phyloP scores from a whole-genome alignment of 1,284 basidiomycete species.

The Ustilago loliicola region DNA sequence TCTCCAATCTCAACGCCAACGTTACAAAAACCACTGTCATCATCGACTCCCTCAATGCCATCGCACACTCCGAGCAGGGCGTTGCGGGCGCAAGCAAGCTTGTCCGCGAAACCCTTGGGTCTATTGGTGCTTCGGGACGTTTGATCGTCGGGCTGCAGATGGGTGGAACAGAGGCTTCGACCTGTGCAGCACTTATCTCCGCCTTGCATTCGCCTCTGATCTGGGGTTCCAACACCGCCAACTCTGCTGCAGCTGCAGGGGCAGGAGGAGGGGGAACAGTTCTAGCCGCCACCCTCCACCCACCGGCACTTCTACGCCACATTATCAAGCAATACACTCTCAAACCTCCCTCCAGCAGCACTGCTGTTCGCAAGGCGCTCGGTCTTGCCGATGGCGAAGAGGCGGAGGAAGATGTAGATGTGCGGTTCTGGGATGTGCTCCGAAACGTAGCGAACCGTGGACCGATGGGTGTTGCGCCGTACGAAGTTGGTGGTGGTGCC shows the following conservation, averaged over 20 bases:
- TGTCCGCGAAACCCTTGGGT: conserved; percentile 28
- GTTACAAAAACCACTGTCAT: conserved; percentile 39
- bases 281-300: conserved; percentile 34
- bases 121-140: conserved; percentile 40
- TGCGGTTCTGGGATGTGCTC: conserved; percentile 59
- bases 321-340: conserved; percentile 56
- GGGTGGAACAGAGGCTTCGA: conserved; percentile 27
- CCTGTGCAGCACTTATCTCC: conserved; percentile 30
- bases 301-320: conserved; percentile 47
- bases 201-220: conserved; percentile 49
- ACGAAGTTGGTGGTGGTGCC: conserved; percentile 39
- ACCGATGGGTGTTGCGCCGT: conserved; percentile 40
- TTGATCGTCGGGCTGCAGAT: conserved; percentile 47
- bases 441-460: conserved; percentile 50
- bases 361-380: conserved; percentile 25
- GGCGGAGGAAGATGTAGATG: conserved; percentile 35
- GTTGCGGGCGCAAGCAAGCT: conserved; percentile 24
- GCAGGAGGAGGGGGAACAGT: conserved; percentile 34
- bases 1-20: conserved; percentile 7
- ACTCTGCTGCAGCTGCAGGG: background rate
- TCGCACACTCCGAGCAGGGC: conserved; percentile 29
- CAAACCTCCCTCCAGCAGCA: conserved; percentile 42
- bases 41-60: conserved; percentile 58
- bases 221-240: conserved; percentile 27
- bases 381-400: conserved; percentile 24